Evolutionary conservation across 2,329 filamentous ascomycete species (phyloP), one percentile per base, ranked within the genome.

Genomic region (Alternaria longipes): DNA sequence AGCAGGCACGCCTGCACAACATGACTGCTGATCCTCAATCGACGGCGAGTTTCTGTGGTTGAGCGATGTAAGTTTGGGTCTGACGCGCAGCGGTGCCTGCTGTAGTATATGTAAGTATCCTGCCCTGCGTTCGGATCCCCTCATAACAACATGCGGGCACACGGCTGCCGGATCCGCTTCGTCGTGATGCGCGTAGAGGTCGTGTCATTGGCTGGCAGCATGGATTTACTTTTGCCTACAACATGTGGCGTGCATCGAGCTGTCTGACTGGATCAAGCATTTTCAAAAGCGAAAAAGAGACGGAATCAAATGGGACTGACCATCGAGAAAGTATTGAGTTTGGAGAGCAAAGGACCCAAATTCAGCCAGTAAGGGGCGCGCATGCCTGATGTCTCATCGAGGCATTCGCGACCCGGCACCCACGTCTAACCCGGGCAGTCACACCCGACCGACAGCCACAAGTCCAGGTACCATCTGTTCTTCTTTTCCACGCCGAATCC

Each of bases 101-200:
- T 34, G 32, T n/a, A 16, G 30, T 50, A 44, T 57, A 57, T 36
- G 30, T 54, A 36, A 53, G 38, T 46, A 45, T 26, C 28, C 8
- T 44, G 32, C 47, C 56, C 47, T 58, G 55, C 49, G 44, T 54
- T 26, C 55, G 55, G 55, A 26, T 53, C 55, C 55, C 55, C 56
- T 58, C 56, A 46, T 16, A 50, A 38, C 7, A 38, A 24, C 32
- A 50, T 36, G 32, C 53, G 32, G 22, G 14, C 40, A 32, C 20
- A 18, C 53, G 45, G 32, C 56, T 47, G 50, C 36, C 55, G 60
- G 56, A 59, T 59, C 49, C 55, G 56, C 51, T 55, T 36, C 52
- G 51, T 16, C 32, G n/a, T 38, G 30, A 24, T 14, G 11, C 20
- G 42, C n/a, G 16, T 20, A 18, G n/a, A 26, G 26, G 20, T 22